These are phyloP conservation scores for Erysimum pusillum DNA, from an alignment of 441 rosid species.

Conservation along the genomic window DNA sequence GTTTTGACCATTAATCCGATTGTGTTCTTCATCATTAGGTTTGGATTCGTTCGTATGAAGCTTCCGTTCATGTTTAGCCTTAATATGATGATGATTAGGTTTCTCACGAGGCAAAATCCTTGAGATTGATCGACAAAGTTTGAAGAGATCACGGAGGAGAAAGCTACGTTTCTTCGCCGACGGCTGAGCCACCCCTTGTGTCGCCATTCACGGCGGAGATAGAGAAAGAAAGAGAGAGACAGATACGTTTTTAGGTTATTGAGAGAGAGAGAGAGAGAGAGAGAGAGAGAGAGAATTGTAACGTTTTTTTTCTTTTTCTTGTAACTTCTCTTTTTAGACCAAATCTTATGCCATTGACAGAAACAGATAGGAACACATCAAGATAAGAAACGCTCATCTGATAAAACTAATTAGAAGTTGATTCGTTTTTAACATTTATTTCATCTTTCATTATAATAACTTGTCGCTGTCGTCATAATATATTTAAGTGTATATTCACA, in stretches of 20 bases:
- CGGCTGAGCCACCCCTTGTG: constrained; percentile 48
- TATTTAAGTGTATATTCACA: not conserved
- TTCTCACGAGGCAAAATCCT: constrained; percentile 46
- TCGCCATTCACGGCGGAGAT: constrained; percentile 51
- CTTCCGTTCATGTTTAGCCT: constrained; percentile 27
- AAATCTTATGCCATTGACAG: not conserved
- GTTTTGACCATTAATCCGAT: not conserved
- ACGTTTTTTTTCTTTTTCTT: not conserved
- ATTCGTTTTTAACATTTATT: not conserved
- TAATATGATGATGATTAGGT: constrained; percentile 30
- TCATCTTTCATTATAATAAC: not conserved
- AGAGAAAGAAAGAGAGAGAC: not conserved
- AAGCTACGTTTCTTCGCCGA: constrained; percentile 48
- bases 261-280: not conserved
- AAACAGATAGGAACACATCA: constrained; percentile 13
- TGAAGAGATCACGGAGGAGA: constrained; percentile 45
- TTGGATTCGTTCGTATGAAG: constrained; percentile 33
- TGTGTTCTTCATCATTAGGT: constrained; percentile 22
- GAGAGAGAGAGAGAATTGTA: constrained; percentile 1
- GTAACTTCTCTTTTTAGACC: constrained; percentile 7
- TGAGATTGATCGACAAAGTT: constrained; percentile 47
- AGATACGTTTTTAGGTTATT: not conserved
- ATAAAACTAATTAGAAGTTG: constrained; percentile 7
- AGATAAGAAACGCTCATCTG: constrained; percentile 12
- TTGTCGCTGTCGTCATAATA: not conserved